phyloP scores from a whole-genome alignment of 106 monocot genomes.

The Ottelia alismoides region DNA sequence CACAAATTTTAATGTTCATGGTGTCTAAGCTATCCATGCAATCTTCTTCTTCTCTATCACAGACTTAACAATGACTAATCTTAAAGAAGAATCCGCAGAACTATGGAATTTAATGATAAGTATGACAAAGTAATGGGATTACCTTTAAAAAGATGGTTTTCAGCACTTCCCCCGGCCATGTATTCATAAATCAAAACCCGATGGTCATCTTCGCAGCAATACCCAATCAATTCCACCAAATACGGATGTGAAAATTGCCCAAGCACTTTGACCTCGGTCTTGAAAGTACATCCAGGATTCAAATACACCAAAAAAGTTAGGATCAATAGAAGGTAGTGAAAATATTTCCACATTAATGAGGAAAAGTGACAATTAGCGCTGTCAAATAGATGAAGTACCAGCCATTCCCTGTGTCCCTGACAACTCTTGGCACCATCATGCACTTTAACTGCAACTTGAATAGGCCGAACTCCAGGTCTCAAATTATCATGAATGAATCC shows the following conservation, averaged over 20 bases:
- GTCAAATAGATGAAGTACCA: conserved; percentile 24
- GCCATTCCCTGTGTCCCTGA: conserved; percentile 89
- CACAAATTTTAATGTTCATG: no score
- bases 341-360: no score
- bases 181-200: conserved; percentile 34
- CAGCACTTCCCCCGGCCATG: conserved; percentile 45
- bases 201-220: conserved; percentile 41
- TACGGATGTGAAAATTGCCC: conserved; percentile 51
- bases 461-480: conserved; percentile 26
- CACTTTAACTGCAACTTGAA: conserved; percentile 66
- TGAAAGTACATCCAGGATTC: no score
- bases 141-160: conserved; percentile 33
- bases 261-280: conserved; percentile 41
- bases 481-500: conserved; percentile 36
- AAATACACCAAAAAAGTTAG: no score
- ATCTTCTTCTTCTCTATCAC: no score
- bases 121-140: no score
- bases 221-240: conserved; percentile 40
- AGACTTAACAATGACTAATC: no score
- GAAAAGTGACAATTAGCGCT: no score
- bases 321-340: no score
- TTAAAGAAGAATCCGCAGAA: no score
- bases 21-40: no score
- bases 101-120: no score
- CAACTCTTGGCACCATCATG: conserved; percentile 62